Evolutionary conservation across 1,284 basidiomycete genomes (phyloP), one percentile per base, ranked within the genome.

Genomic region (Sparassis latifolia): DNA sequence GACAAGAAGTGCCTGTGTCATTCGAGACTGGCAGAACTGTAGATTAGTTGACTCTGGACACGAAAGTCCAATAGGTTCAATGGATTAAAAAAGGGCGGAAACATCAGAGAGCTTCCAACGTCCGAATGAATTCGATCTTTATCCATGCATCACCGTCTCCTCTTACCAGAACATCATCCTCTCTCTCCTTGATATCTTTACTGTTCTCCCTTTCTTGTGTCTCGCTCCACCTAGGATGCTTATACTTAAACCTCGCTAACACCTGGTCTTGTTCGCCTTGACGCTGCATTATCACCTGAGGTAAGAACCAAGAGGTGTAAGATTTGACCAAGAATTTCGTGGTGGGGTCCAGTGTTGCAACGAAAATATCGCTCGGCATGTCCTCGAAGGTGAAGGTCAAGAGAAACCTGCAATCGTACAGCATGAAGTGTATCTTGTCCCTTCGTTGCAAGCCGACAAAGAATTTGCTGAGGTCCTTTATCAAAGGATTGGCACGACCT

Each of bases 361-460:
- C 20, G 12, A 61, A 40, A 5, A 42, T 56, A 2, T 57, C 27
- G 9, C 79, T 78, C 30, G 80, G 70, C 42, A 58, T 65, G 33
- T 55, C 55, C n/a, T 77, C 58, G 52, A 4, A 49, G 55, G 54
- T 75, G 50, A 53, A 87, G 69, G 12, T 58, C 61, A 40, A 86
- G 46, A 2, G 77, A 60, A 82, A 86, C 5, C 85, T 78, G 55
- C 71, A 71, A 61, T 86, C 84, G 56, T 75, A 84, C 20, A 85
- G 64, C 20, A 79, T 32, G 4, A 40, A 47, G n/a, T 73, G 65
- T n/a, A 73, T 39, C 30, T 33, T 35, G 7, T 55, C 42, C 43
- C 42, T 20, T 20, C 20, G 9, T 35, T 9, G 46, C 48, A 42
- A 12, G 4, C 61, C 44, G 9, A 50, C 46, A 4, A 82, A 52